Conservation (phyloP, 345 rosid species). For the Nephelium lappaceum region DNA sequence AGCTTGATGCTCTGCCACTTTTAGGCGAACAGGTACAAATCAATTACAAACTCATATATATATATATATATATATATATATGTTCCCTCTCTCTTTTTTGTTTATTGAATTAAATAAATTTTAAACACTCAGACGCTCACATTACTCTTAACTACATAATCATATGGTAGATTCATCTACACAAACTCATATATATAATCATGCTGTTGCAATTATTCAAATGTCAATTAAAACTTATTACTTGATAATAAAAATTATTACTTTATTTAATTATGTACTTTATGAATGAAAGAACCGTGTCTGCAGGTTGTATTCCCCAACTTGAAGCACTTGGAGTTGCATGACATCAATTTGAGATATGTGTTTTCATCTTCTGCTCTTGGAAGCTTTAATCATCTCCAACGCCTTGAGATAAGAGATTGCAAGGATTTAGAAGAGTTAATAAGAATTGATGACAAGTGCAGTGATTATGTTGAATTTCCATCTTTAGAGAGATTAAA, state of each 20-base stretch:
- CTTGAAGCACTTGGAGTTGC: conserved; percentile 15
- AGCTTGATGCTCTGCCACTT: no score
- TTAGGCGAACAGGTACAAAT: background rate
- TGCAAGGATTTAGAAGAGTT: conserved; percentile 15
- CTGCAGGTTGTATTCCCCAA: conserved; percentile 30
- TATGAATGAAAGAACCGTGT: no score
- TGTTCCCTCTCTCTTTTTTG: background rate
- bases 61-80: no score
- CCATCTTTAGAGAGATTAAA: no score
- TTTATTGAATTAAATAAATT: background rate
- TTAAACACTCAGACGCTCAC: no score
- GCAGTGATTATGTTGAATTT: no score
- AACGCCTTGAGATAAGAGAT: background rate
- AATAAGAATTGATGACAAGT: background rate
- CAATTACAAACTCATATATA: background rate
- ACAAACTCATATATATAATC: conserved; percentile 3
- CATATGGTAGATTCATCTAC: no score
- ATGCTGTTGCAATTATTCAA: no score
- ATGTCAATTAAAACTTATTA: no score
- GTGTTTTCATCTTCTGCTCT: conserved; percentile 24
- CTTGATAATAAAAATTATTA: no score
- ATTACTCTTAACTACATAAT: no score
- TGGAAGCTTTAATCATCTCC: conserved; percentile 13
- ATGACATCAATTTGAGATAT: conserved; percentile 7
- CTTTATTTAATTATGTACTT: no score